These are phyloP conservation scores for Lichina pygmaea DNA, from an alignment of 495 filamentous ascomycete species.

Conservation along the genomic window DNA sequence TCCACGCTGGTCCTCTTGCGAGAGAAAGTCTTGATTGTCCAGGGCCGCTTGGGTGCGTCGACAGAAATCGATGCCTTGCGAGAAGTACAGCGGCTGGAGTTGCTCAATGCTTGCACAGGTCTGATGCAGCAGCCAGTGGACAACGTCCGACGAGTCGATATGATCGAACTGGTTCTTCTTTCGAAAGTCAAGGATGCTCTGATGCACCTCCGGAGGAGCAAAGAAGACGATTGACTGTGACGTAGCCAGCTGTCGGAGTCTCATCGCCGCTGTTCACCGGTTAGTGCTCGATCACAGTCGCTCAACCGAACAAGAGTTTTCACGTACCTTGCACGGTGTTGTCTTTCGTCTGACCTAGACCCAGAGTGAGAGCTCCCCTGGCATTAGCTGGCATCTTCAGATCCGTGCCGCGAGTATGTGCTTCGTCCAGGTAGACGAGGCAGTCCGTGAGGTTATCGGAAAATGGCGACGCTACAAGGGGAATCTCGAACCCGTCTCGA, in stretches of 20 bases:
- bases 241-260: constrained; percentile 14
- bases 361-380: constrained; percentile 41
- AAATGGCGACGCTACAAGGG: constrained; percentile 32
- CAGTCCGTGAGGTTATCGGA: constrained; percentile 29
- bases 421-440: constrained; percentile 47
- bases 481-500: constrained; percentile 18
- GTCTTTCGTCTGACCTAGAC: constrained; percentile 42
- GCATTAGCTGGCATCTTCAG: constrained; percentile 31
- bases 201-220: constrained; percentile 12
- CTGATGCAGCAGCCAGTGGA: constrained; percentile 32
- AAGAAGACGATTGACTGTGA: constrained; percentile 13
- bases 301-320: neutral
- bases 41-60: constrained; percentile 8
- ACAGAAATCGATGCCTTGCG: constrained; percentile 31
- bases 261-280: constrained; percentile 1
- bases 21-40: constrained; percentile 11
- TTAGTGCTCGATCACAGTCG: neutral
- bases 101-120: constrained; percentile 28
- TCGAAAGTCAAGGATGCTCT: constrained; percentile 15
- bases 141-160: constrained; percentile 23
- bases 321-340: constrained; percentile 42
- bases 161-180: constrained; percentile 1
- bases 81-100: constrained; percentile 24
- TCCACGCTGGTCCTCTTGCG: constrained; percentile 8
- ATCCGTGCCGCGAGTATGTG: constrained; percentile 52